Conservation (phyloP, 2,329 filamentous ascomycete species). For the Graphilbum ipis-grandicollis region DNA sequence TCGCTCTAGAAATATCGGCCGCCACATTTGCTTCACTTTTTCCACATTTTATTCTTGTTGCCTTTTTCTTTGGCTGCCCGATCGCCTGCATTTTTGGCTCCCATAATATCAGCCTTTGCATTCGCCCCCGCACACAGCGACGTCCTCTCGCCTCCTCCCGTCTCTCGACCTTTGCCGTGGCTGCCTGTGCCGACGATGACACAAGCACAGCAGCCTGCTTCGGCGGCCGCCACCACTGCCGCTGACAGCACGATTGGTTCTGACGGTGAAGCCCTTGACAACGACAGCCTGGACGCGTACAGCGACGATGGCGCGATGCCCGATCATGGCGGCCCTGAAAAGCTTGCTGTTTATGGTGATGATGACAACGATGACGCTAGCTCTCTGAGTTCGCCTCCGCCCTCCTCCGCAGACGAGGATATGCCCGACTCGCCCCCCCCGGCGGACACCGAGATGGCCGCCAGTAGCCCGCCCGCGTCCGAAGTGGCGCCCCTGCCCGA, state of each 20-base stretch:
- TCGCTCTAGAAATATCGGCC: not conserved
- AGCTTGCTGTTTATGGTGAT: not conserved
- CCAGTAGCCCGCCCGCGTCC: not conserved
- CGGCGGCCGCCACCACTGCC: not conserved
- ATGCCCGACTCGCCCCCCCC: not conserved
- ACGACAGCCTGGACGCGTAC: slow-evolving; percentile 31
- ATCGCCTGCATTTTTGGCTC: no score
- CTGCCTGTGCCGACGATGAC: not conserved
- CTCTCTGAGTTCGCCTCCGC: slow-evolving; percentile 4
- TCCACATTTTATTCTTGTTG: not conserved
- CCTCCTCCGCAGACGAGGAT: not conserved
- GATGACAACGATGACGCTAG: slow-evolving; percentile 1
- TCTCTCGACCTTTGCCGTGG: not conserved
- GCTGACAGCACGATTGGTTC: slow-evolving; percentile 12
- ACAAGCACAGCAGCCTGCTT: not conserved
- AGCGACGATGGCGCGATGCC: slow-evolving; percentile 14
- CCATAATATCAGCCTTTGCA: no score
- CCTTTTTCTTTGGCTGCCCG: no score
- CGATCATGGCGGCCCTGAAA: not conserved
- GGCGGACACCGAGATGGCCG: not conserved
- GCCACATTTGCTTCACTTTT: not conserved
- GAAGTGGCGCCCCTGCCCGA: no score
- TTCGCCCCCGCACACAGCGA: slow-evolving; percentile 3
- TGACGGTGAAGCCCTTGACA: slow-evolving; percentile 19
- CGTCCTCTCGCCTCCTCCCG: not conserved